Conservation (phyloP, 148 eudicot species). For the Arbutus unedo region DNA sequence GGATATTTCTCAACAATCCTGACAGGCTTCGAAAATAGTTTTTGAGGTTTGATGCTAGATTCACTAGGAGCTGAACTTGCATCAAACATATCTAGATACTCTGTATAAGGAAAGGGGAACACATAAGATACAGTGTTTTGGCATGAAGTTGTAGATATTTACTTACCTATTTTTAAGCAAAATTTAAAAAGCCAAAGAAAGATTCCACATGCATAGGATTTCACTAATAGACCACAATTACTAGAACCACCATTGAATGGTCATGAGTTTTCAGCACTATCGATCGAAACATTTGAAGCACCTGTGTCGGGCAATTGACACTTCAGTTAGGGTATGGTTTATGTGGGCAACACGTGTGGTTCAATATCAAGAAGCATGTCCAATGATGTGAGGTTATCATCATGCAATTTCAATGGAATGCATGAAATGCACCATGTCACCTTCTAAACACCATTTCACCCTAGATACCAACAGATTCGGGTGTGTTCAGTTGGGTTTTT, state of each 20-base stretch:
- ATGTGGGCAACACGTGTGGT: not conserved
- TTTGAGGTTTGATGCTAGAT: conserved; percentile 67
- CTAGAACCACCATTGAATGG: not conserved
- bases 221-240: not conserved
- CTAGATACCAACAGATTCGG: not conserved
- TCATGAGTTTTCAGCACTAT: not conserved
- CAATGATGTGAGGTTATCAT: not conserved
- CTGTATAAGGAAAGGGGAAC: conserved; percentile 38
- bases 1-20: conserved; percentile 88
- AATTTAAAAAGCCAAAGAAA: not conserved
- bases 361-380: not conserved
- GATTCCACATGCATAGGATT: not conserved
- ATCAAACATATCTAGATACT: conserved; percentile 86
- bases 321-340: not conserved
- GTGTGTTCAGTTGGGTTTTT: no score
- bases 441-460: not conserved
- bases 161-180: not conserved
- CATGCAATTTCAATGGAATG: not conserved
- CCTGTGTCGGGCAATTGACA: not conserved
- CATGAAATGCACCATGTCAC: not conserved
- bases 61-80: conserved; percentile 72
- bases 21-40: conserved; percentile 69
- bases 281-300: not conserved
- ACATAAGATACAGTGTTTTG: conserved; percentile 6
- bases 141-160: not conserved